Percentiles rank a stretch among this genome's conserved stretches.
Conservation (phyloP, 768 basidiomycete species). For the Auricularia heimuer region DNA sequence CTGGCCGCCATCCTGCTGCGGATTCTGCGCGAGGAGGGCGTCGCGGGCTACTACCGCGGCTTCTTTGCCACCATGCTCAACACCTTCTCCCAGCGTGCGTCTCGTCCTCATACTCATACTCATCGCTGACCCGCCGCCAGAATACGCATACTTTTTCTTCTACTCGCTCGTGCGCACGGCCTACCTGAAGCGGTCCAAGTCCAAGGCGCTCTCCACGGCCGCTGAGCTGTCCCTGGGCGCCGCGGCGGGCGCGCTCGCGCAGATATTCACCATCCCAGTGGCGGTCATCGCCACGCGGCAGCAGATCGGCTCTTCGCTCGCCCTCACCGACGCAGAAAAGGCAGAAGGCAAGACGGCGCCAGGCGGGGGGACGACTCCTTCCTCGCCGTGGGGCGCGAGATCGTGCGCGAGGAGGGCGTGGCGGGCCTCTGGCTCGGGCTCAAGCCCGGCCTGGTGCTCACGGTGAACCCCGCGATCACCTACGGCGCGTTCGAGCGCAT, state of each 20-base stretch:
- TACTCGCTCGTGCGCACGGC: conserved; percentile 83
- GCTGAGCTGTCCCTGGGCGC: conserved; percentile 86
- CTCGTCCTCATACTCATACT: background rate
- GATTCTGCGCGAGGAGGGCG: conserved; percentile 73
- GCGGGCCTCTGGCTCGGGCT: conserved; percentile 88
- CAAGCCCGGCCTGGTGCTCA: conserved; percentile 87
- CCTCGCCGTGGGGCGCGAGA: conserved; percentile 69
- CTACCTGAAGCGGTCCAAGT: conserved; percentile 63
- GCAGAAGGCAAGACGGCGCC: conserved; percentile 2
- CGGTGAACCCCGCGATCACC: conserved; percentile 95
- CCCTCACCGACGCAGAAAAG: background rate
- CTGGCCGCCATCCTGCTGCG: conserved; percentile 56
- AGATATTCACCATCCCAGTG: conserved; percentile 97
- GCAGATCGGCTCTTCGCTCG: conserved; percentile 58
- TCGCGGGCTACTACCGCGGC: conserved; percentile 78
- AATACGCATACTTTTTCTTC: conserved; percentile 99
- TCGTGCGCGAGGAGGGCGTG: conserved; percentile 81
- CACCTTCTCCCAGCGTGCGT: conserved; percentile 93
- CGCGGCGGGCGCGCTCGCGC: conserved; percentile 84
- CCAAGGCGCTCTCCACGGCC: conserved; percentile 56
- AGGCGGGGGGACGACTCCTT: conserved; percentile 53
- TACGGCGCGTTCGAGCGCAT: conserved; percentile 91
- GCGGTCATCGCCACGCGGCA: conserved; percentile 96
- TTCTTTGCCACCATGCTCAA: conserved; percentile 97
- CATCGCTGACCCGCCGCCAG: conserved; percentile 29